A percentile compares a stretch with the other conserved stretches of the same genome.
Evolutionary conservation across 2,329 filamentous ascomycete species (phyloP).

Genomic region (Sporothrix curviconia): DNA sequence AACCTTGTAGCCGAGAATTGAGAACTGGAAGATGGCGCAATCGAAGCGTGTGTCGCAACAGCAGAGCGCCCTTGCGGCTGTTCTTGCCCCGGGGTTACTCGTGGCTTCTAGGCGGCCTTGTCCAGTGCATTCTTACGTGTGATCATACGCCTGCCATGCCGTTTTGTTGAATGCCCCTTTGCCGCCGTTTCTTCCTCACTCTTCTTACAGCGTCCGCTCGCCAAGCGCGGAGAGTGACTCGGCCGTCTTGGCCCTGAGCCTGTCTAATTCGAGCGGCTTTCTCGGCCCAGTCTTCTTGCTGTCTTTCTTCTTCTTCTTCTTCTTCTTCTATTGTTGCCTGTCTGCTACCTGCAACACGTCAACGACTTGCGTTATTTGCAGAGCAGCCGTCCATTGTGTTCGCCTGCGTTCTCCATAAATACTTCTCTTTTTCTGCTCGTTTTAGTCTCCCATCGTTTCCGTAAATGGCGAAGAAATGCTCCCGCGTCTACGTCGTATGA

Average conservation of each 20-base stretch:
- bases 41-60: too few species aligned
- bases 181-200: background rate
- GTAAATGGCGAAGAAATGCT: background rate
- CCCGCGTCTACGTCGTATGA: background rate
- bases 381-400: background rate
- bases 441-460: background rate
- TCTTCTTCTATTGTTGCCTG: too few species aligned
- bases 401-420: background rate
- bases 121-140: too few species aligned
- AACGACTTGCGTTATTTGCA: background rate
- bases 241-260: background rate
- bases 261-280: background rate
- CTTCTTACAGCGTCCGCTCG: background rate
- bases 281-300: too few species aligned
- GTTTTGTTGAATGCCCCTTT: background rate
- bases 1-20: too few species aligned
- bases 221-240: background rate
- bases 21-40: too few species aligned
- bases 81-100: too few species aligned
- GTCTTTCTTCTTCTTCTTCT: too few species aligned
- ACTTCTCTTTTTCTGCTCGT: background rate
- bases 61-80: too few species aligned
- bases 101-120: too few species aligned
- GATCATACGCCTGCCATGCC: too few species aligned
- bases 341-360: background rate